These are phyloP conservation scores for Alternaria sp. DNA, from an alignment of 2,329 filamentous ascomycete species.

Conservation along the genomic window DNA sequence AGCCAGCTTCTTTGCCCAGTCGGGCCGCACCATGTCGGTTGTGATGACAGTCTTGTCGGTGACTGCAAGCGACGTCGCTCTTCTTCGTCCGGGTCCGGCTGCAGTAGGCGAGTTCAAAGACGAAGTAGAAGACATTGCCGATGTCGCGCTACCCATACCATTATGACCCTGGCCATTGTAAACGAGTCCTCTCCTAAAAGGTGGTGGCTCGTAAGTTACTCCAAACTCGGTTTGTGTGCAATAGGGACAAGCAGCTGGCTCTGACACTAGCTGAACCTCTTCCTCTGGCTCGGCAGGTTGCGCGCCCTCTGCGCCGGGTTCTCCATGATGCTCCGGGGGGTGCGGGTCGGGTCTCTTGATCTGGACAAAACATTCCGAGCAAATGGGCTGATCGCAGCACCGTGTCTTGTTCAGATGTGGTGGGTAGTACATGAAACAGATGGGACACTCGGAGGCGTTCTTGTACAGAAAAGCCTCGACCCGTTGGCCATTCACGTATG, in stretches of 20 bases:
- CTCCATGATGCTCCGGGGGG: conserved; percentile 76
- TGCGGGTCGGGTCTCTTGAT: conserved; percentile 95
- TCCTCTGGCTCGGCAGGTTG: conserved; percentile 58
- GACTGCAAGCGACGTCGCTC: conserved; percentile 78
- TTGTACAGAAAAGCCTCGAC: conserved; percentile 95
- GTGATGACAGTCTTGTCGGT: conserved; percentile 87
- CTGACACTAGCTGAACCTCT: conserved; percentile 78
- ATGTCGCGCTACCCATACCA: conserved; percentile 63
- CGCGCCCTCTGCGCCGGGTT: conserved; percentile 46
- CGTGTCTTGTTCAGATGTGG: conserved; percentile 93
- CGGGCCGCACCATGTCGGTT: conserved; percentile 89
- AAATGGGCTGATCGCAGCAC: conserved; percentile 96
- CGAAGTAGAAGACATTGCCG: conserved; percentile 87
- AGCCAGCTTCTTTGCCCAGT: conserved; percentile 91
- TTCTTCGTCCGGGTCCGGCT: conserved; percentile 59
- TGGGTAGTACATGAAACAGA: conserved; percentile 96
- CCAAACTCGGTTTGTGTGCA: conserved; percentile 96
- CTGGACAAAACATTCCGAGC: conserved; percentile 98
- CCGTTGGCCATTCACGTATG: conserved; percentile 92
- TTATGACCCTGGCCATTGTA: conserved; percentile 68
- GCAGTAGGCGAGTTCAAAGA: conserved; percentile 71
- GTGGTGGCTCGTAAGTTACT: conserved; percentile 90
- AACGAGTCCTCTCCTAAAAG: conserved; percentile 83
- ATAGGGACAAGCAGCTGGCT: conserved; percentile 92
- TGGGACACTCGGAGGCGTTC: conserved; percentile 87